Percentiles rank a stretch among this genome's conserved stretches.
Conservation (phyloP, 306 rosid genomes). For the Dalbergia cochinchinensis region DNA sequence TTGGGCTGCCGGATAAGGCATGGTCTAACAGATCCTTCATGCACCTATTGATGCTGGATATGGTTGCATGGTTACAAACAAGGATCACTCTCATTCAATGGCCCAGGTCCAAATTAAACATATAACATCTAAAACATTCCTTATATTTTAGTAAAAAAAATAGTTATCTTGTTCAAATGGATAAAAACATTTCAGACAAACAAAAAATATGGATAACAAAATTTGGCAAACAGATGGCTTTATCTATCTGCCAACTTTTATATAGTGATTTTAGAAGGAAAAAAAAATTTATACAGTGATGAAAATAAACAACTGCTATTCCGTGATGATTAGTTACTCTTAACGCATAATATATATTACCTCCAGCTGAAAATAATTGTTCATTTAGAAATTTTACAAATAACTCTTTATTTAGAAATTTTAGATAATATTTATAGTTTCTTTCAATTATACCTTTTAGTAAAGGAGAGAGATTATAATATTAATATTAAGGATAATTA, state of each 20-base stretch:
- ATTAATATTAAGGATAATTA: too few species aligned
- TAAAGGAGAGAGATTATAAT: too few species aligned
- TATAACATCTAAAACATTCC: background rate
- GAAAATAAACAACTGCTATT: background rate
- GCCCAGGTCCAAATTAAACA: background rate
- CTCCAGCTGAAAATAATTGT: too few species aligned
- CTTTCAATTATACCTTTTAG: too few species aligned
- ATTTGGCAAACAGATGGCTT: background rate
- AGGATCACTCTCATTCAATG: too few species aligned
- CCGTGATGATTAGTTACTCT: background rate
- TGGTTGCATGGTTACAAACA: background rate
- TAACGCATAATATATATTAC: background rate
- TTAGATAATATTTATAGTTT: too few species aligned
- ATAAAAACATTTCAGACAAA: too few species aligned
- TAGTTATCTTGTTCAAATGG: too few species aligned
- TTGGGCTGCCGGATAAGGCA: background rate
- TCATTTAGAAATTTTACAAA: too few species aligned
- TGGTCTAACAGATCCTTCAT: background rate
- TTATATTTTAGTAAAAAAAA: background rate
- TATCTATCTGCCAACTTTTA: background rate
- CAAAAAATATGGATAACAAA: background rate
- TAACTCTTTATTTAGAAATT: too few species aligned
- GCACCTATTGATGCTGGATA: background rate
- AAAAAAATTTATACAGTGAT: background rate
- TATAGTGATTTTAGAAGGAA: too few species aligned